phyloP scores from a whole-genome alignment of 2,329 filamentous ascomycete genomes.

The Tothia fuscella region DNA sequence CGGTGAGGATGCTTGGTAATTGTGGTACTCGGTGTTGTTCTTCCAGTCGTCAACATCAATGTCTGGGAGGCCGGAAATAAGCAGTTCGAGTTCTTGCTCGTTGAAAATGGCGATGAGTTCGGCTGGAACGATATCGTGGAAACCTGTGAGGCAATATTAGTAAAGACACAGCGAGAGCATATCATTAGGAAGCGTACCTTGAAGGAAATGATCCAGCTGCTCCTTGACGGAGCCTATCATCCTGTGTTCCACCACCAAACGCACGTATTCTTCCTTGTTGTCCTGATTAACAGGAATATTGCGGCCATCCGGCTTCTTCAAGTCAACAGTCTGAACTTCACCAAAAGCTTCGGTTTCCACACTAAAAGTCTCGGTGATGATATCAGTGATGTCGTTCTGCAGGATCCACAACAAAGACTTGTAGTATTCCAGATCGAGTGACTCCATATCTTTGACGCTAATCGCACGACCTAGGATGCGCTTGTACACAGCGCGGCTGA shows the following conservation, averaged over 20 bases:
- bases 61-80: slow-evolving; percentile 93
- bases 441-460: slow-evolving; percentile 98
- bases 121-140: slow-evolving; percentile 95
- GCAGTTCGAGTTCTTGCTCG: slow-evolving; percentile 89
- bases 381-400: slow-evolving; percentile 95
- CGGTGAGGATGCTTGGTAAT: slow-evolving; percentile 84
- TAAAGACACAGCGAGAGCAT: neutral
- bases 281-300: slow-evolving; percentile 93
- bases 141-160: slow-evolving; percentile 41
- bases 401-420: slow-evolving; percentile 98
- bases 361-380: slow-evolving; percentile 93
- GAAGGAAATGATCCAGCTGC: slow-evolving; percentile 86
- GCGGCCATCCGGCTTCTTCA: slow-evolving; percentile 66
- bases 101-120: slow-evolving; percentile 96
- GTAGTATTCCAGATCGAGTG: slow-evolving; percentile 95
- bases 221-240: slow-evolving; percentile 85
- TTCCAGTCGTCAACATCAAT: slow-evolving; percentile 99
- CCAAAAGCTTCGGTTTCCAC: slow-evolving; percentile 92
- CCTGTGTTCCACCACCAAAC: slow-evolving; percentile 86
- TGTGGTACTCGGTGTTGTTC: slow-evolving; percentile 97
- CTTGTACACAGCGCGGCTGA: slow-evolving; percentile 97
- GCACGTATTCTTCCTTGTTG: slow-evolving; percentile 97
- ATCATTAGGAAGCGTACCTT: slow-evolving; percentile 39
- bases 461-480: slow-evolving; percentile 89
- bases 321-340: slow-evolving; percentile 73